These are phyloP conservation scores for Alopecurus myosuroides DNA, from an alignment of 176 grass and related monocot species.

Conservation along the genomic window DNA sequence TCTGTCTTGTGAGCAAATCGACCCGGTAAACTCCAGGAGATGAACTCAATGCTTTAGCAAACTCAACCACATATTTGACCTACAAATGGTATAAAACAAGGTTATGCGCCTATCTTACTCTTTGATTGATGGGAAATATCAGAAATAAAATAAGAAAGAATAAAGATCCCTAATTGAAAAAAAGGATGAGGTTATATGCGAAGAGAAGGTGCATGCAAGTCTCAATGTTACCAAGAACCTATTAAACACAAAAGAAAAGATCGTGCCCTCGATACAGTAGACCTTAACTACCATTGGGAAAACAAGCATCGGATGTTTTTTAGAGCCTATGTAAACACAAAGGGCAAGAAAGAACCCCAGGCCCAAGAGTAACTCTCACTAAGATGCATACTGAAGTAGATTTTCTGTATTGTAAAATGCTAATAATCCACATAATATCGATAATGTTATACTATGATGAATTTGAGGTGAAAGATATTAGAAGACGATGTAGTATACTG, in stretches of 20 bases:
- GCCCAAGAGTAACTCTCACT: background rate
- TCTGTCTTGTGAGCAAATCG: conserved; percentile 72
- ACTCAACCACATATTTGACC: conserved; percentile 86
- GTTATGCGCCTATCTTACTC: background rate
- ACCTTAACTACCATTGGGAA: background rate
- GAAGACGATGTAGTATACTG: background rate
- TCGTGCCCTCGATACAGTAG: background rate
- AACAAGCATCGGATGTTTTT: background rate
- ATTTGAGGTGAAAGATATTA: background rate
- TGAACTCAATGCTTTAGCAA: conserved; percentile 75
- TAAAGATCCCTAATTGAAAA: background rate
- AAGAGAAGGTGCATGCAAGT: background rate
- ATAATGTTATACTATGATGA: background rate
- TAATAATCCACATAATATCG: background rate
- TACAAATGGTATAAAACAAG: conserved; percentile 28
- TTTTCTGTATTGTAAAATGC: background rate
- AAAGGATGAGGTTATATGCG: background rate
- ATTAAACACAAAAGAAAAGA: background rate
- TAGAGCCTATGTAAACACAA: background rate
- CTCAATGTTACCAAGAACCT: background rate
- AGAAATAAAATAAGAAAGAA: conserved; percentile 15
- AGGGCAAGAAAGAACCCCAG: background rate
- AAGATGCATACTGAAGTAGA: conserved; percentile 5
- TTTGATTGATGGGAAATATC: background rate
- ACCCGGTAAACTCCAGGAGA: conserved; percentile 81